phyloP scores from a whole-genome alignment of 139 green algal species.

The Chlamydomonas sp. region DNA sequence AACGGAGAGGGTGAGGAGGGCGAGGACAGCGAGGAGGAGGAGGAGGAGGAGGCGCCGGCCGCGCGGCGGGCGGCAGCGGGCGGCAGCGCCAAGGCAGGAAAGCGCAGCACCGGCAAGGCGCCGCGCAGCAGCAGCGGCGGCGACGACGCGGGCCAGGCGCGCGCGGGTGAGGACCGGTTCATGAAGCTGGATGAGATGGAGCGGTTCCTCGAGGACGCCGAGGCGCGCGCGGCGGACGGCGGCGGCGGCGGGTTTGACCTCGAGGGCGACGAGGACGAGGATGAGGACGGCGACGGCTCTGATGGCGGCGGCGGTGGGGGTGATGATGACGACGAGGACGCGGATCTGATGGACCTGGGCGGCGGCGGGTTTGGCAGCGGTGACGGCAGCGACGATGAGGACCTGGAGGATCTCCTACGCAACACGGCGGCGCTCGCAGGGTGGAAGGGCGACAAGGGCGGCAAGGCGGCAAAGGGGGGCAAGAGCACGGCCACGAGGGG shows the following conservation, averaged over 20 bases:
- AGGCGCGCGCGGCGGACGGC: slow-evolving; percentile 40
- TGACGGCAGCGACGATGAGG: slow-evolving; percentile 15
- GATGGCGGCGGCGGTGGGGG: neutral
- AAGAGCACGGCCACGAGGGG: neutral
- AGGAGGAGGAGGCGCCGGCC: slow-evolving; percentile 2
- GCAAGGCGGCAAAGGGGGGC: slow-evolving; percentile 6
- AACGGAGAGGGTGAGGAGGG: neutral
- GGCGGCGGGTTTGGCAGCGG: no score
- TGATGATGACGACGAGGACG: slow-evolving; percentile 21
- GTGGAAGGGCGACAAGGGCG: slow-evolving; percentile 9
- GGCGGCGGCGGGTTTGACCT: slow-evolving; percentile 19
- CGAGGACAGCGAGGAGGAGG: slow-evolving; percentile 17
- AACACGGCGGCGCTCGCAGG: slow-evolving; percentile 24
- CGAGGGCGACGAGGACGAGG: slow-evolving; percentile 10
- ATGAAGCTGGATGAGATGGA: slow-evolving; percentile 83
- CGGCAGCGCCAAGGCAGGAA: neutral
- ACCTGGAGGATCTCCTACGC: slow-evolving; percentile 18
- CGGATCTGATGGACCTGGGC: slow-evolving; percentile 33
- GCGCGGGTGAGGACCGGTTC: slow-evolving; percentile 60
- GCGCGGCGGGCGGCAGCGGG: slow-evolving; percentile 6
- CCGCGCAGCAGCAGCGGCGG: neutral
- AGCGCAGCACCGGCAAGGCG: neutral
- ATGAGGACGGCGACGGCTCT: slow-evolving; percentile 10
- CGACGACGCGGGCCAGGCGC: neutral
- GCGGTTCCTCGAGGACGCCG: slow-evolving; percentile 75